Evolutionary conservation across 1,284 basidiomycete genomes (phyloP).

Genomic region (Heterobasidion occidentale): DNA sequence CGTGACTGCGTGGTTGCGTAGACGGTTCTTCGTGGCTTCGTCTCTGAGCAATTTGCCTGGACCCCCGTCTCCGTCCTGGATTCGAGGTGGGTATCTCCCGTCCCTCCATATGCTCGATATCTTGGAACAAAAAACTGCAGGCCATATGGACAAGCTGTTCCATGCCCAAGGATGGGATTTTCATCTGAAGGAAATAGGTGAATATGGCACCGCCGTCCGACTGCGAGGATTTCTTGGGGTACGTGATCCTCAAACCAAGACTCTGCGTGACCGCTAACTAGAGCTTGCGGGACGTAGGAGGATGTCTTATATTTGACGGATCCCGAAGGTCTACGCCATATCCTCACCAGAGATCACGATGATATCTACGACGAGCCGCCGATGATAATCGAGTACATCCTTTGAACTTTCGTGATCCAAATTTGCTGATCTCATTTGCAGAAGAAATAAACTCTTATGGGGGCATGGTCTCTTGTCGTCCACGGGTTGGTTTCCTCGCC

Average conservation of each 20-base stretch:
- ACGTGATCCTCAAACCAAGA: background rate
- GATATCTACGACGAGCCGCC: conserved; percentile 19
- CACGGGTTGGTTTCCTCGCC: conserved; percentile 2
- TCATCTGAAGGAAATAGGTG: conserved; percentile 8
- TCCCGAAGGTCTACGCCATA: conserved; percentile 18
- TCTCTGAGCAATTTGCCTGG: background rate
- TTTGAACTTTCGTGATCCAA: background rate
- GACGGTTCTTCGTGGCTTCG: background rate
- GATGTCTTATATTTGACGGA: conserved; percentile 15
- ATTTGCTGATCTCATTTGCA: conserved; percentile 5
- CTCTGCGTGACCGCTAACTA: too few species aligned
- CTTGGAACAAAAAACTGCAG: background rate
- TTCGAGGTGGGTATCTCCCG: background rate
- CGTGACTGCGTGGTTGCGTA: background rate
- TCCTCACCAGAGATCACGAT: conserved; percentile 23
- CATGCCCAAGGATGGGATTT: background rate
- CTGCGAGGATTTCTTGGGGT: background rate
- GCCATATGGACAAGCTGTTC: background rate
- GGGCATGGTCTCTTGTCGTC: conserved; percentile 14
- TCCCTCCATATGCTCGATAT: background rate
- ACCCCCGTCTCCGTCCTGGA: background rate
- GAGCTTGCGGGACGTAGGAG: conserved; percentile 1
- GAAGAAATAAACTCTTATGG: conserved; percentile 9
- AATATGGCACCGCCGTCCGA: background rate
- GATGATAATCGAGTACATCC: conserved; percentile 4